These are phyloP conservation scores for Solidago caesia DNA, from an alignment of 129 eudicot species.

Conservation along the genomic window DNA sequence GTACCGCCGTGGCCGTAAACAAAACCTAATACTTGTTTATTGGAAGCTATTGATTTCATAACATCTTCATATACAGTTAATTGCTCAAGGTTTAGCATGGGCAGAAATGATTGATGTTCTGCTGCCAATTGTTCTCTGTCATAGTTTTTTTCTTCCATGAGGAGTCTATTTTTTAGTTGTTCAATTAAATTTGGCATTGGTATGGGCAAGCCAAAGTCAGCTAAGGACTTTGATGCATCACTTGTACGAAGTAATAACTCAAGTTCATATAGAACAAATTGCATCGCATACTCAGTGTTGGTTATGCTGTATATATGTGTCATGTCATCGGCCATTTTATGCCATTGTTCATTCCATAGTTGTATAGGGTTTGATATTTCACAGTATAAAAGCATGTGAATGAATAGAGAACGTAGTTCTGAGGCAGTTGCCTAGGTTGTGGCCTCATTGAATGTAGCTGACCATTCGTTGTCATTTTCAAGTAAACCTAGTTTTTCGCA, in stretches of 20 bases:
- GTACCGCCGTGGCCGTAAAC: no score
- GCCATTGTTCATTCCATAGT: not conserved
- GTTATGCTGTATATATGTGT: no score
- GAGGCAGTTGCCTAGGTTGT: not conserved
- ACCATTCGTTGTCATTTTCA: not conserved
- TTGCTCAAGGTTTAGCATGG: no score
- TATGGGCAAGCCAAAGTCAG: not conserved
- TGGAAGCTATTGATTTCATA: no score
- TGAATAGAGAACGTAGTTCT: not conserved
- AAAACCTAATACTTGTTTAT: no score
- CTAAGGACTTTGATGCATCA: not conserved
- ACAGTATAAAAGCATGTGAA: not conserved
- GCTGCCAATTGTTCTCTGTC: not conserved
- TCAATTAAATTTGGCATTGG: not conserved
- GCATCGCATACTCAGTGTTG: no score
- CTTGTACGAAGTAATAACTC: no score
- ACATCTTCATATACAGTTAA: no score
- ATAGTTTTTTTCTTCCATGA: constrained; percentile 7
- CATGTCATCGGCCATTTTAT: not conserved
- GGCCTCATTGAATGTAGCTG: not conserved
- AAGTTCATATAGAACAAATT: no score
- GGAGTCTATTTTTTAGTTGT: not conserved
- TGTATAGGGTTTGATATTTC: not conserved
- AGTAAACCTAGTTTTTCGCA: not conserved
- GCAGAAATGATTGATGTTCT: no score